Conservation (phyloP, 176 grass and related monocot species). For the Tillandsia leiboldiana region DNA sequence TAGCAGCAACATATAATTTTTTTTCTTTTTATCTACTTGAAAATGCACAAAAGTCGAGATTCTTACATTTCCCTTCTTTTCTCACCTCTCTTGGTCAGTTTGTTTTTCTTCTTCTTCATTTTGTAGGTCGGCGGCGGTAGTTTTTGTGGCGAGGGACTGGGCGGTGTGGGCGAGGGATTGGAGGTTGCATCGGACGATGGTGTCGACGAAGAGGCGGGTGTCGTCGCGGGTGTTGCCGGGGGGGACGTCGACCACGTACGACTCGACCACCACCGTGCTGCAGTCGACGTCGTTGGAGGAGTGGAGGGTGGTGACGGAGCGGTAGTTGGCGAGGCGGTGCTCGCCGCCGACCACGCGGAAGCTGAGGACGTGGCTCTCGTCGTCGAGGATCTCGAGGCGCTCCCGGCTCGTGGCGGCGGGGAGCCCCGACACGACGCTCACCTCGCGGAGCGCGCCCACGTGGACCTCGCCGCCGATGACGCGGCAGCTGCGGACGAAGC, state of each 20-base stretch:
- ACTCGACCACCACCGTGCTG: slow-evolving; percentile 57
- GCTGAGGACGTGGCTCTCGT: slow-evolving; percentile 61
- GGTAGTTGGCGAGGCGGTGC: slow-evolving; percentile 82
- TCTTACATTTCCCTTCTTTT: no score
- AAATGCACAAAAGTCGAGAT: no score
- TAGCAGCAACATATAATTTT: no score
- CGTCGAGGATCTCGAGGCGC: slow-evolving; percentile 74
- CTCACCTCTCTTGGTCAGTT: no score
- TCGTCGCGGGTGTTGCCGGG: slow-evolving; percentile 69
- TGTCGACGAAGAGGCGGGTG: slow-evolving; percentile 58
- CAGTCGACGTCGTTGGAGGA: neutral
- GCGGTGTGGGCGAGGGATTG: slow-evolving; percentile 48
- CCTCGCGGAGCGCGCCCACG: slow-evolving; percentile 63
- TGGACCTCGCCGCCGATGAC: slow-evolving; percentile 49
- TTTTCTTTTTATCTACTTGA: no score
- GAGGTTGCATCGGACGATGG: slow-evolving; percentile 75
- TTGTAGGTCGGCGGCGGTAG: neutral
- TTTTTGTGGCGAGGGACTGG: slow-evolving; percentile 15
- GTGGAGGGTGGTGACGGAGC: slow-evolving; percentile 72
- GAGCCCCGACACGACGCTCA: slow-evolving; percentile 50
- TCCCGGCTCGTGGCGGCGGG: slow-evolving; percentile 54
- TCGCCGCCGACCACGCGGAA: slow-evolving; percentile 73
- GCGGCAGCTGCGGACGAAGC: slow-evolving; percentile 62
- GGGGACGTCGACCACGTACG: slow-evolving; percentile 84
- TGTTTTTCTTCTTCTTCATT: slow-evolving; percentile 1